Percentiles rank a stretch among this genome's conserved stretches.
Evolutionary conservation across 139 green algal species (phyloP).

Genomic region (Chlorella ohadii): DNA sequence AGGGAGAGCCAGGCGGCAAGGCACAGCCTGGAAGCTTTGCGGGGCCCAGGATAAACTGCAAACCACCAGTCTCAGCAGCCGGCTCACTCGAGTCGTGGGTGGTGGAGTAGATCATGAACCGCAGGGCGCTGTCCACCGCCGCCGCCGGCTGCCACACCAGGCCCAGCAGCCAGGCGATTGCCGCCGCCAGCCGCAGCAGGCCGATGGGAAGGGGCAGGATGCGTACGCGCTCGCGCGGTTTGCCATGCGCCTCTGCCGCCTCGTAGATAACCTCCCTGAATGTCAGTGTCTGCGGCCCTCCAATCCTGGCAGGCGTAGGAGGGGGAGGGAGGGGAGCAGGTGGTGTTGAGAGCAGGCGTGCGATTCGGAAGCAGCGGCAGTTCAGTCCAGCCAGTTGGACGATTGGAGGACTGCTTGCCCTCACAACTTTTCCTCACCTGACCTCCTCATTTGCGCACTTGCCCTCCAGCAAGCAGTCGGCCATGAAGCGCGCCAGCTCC

Average conservation of each 20-base stretch:
- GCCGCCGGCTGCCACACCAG: background rate
- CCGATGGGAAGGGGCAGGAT: background rate
- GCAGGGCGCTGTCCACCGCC: background rate
- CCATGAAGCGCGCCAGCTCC: background rate
- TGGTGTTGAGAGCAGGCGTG: background rate
- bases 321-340: background rate
- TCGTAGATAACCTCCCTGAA: background rate
- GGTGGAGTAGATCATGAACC: background rate
- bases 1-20: no score
- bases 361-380: background rate
- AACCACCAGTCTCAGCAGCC: background rate
- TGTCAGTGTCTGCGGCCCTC: background rate
- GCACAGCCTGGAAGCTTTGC: no score
- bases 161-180: background rate
- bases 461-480: background rate
- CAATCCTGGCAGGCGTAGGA: background rate
- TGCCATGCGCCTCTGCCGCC: conserved; percentile 12
- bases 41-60: no score
- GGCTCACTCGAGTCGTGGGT: background rate
- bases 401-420: no score
- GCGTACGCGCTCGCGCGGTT: background rate
- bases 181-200: background rate
- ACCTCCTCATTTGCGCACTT: background rate
- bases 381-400: no score
- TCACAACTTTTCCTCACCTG: background rate